phyloP scores from a whole-genome alignment of 2,329 filamentous ascomycete species.

The Coleophoma cylindrospora region DNA sequence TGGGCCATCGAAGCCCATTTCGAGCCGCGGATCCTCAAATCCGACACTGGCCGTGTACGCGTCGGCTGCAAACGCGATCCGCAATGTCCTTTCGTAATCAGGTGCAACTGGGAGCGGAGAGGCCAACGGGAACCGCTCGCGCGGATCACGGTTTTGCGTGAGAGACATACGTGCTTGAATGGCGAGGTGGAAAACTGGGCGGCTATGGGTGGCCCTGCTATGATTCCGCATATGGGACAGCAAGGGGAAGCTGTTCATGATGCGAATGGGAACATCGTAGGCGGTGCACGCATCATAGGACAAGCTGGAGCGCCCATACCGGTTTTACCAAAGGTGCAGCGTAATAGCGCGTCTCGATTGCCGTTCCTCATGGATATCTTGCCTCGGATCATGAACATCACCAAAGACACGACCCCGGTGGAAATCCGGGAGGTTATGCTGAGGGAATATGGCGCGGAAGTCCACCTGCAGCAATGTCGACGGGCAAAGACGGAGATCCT shows the following conservation, averaged over 20 bases:
- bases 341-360: slow-evolving; percentile 29
- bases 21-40: slow-evolving; percentile 27
- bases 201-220: background rate
- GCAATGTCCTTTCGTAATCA: slow-evolving; percentile 25
- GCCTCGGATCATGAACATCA: slow-evolving; percentile 53
- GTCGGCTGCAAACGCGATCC: slow-evolving; percentile 27
- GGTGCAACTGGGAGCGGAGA: slow-evolving; percentile 28
- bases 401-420: slow-evolving; percentile 52
- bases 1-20: slow-evolving; percentile 29
- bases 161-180: slow-evolving; percentile 26
- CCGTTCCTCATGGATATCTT: slow-evolving; percentile 56
- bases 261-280: slow-evolving; percentile 23
- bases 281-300: slow-evolving; percentile 21
- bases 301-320: slow-evolving; percentile 14
- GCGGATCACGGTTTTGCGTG: slow-evolving; percentile 23
- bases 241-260: slow-evolving; percentile 19
- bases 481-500: slow-evolving; percentile 27
- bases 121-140: slow-evolving; percentile 22
- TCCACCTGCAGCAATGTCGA: slow-evolving; percentile 27
- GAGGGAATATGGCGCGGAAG: slow-evolving; percentile 24
- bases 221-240: slow-evolving; percentile 5
- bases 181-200: slow-evolving; percentile 4
- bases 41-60: slow-evolving; percentile 26
- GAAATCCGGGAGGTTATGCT: slow-evolving; percentile 54
- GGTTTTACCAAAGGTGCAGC: slow-evolving; percentile 25